Conservation (phyloP, 2,329 filamentous ascomycete species). For the Phialophora expanda region DNA sequence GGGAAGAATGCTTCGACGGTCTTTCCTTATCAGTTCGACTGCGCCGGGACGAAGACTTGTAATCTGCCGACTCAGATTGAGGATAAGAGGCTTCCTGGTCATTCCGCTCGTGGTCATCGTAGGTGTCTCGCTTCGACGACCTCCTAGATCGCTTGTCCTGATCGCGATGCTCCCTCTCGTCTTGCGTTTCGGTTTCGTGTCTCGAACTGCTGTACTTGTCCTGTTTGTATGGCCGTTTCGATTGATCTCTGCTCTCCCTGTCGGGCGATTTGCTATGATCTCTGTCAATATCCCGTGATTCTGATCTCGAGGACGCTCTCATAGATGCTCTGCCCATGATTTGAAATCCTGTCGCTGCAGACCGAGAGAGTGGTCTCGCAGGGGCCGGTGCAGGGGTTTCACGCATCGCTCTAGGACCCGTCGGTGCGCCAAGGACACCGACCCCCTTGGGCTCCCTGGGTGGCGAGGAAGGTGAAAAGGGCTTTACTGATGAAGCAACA, state of each 20-base stretch:
- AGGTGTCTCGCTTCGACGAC: conserved; percentile 48
- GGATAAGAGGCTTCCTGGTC: conserved; percentile 59
- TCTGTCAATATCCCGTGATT: conserved; percentile 33
- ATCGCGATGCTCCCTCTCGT: conserved; percentile 35
- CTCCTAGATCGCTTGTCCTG: conserved; percentile 37
- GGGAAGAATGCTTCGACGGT: conserved; percentile 49
- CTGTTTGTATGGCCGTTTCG: conserved; percentile 27
- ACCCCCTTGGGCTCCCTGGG: conserved; percentile 56
- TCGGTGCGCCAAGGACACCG: conserved; percentile 75
- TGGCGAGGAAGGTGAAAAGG: conserved; percentile 39
- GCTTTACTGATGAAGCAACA: conserved; percentile 41
- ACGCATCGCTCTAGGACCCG: conserved; percentile 92
- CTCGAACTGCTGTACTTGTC: conserved; percentile 24
- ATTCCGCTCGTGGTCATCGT: conserved; percentile 55
- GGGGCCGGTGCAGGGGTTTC: conserved; percentile 35
- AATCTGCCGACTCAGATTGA: conserved; percentile 63
- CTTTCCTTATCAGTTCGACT: conserved; percentile 65
- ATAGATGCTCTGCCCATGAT: conserved; percentile 40
- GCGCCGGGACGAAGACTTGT: conserved; percentile 61
- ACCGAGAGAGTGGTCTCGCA: conserved; percentile 29
- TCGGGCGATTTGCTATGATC: conserved; percentile 33
- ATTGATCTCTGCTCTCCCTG: conserved; percentile 47
- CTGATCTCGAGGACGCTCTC: conserved; percentile 24
- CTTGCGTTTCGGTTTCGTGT: conserved; percentile 25
- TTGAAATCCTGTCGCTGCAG: conserved; percentile 36